Evolutionary conservation across 768 basidiomycete genomes (phyloP), one percentile per base, ranked within the genome.

Genomic region (Ramaria sp.): DNA sequence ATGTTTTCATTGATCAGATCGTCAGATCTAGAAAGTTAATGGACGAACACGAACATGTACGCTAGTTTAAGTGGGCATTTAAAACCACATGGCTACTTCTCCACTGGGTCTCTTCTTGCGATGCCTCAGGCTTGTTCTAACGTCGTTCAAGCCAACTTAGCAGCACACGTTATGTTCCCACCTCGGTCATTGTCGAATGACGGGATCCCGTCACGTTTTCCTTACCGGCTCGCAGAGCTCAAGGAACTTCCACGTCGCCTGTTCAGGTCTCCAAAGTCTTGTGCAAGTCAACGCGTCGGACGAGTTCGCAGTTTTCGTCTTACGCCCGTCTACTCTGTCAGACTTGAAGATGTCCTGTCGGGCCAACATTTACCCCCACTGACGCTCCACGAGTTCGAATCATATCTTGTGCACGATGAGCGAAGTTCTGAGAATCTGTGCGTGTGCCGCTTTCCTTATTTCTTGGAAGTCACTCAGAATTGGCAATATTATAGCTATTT

Each of bases 361-460:
- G 56, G 56, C 12, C 37, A 56, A 24, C 59, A 63, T 33, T 46
- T 63, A 7, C 63, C 61, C 22, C 63, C 63, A 12, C 54, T 63
- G 39, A 54, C 39, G 15, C 63, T 62, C 27, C 61, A 60, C 47
- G 63, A 63, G 20, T 63, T 63, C 53, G 61, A 63, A 45, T 58
- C 62, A 20, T 63, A 62, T 54, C 59, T 63, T 38, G 47, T 62
- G 27, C 62, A 60, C 53, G 51, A 43, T 20, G 61, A 59, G 19
- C 57, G 56, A 37, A 54, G 43, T 20, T 57, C 56, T 7, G 63
- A 63, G 51, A 62, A 63, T 38, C 50, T 63, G 59, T 63, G 50
- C 22, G 62, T 59, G 15, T 58, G 13, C 43, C 7, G 27, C 5
- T 27, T 27, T 15, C 4, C 19, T 33, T 13, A 6, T 27, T 11